Evolutionary conservation across 2,329 filamentous ascomycete species (phyloP).

Genomic region (Monilinia vaccinii-corymbosi): DNA sequence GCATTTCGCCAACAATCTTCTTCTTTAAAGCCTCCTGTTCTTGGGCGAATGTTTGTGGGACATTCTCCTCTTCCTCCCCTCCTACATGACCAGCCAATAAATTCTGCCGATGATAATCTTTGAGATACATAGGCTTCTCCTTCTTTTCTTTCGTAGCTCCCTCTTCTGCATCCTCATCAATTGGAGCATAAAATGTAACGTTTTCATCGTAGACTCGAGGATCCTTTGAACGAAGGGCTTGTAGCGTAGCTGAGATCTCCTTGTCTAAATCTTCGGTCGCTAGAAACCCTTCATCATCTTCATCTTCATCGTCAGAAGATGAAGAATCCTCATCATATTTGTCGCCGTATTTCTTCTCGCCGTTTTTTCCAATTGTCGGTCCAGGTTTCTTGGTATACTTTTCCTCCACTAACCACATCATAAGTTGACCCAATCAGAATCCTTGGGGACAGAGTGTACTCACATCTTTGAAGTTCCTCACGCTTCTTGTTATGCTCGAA

Average conservation of each 20-base stretch:
- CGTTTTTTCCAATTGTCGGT: conserved; percentile 31
- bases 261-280: conserved; percentile 78
- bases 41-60: conserved; percentile 64
- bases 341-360: conserved; percentile 30
- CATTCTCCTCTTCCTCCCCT: conserved; percentile 49
- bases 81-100: conserved; percentile 63
- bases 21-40: conserved; percentile 80
- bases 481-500: conserved; percentile 98
- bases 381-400: conserved; percentile 53
- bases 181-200: conserved; percentile 65
- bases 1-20: conserved; percentile 71
- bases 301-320: conserved; percentile 65
- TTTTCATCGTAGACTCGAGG: conserved; percentile 80
- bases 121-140: conserved; percentile 76
- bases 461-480: conserved; percentile 68
- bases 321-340: conserved; percentile 48
- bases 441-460: conserved; percentile 26
- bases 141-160: conserved; percentile 43
- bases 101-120: conserved; percentile 88
- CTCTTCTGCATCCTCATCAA: conserved; percentile 42
- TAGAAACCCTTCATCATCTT: conserved; percentile 84
- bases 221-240: conserved; percentile 84
- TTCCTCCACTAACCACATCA: conserved; percentile 60
- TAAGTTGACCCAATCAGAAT: conserved; percentile 21
- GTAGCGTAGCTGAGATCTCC: conserved; percentile 77